Percentiles rank a stretch among this genome's conserved stretches.
phyloP scores from a whole-genome alignment of 2,329 filamentous ascomycete genomes.

The Fusarium decemcellulare region DNA sequence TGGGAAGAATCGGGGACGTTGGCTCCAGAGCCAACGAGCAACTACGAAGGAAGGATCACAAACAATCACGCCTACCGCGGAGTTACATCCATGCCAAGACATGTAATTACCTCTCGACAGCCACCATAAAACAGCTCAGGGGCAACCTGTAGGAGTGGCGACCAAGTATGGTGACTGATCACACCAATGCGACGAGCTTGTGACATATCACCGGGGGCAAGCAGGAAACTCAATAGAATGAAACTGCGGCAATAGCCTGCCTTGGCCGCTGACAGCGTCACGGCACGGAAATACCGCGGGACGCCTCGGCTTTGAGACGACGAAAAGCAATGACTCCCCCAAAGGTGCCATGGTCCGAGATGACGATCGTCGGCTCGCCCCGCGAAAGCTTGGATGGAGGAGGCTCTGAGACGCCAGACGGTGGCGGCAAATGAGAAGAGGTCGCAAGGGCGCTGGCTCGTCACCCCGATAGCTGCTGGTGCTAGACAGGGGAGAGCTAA shows the following conservation, averaged over 20 bases:
- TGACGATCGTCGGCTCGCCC: conserved; percentile 35
- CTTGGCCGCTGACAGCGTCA: conserved; percentile 2
- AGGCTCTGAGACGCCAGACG: conserved; percentile 10
- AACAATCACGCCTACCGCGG: background rate
- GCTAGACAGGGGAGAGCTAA: conserved; percentile 35
- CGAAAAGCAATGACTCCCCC: conserved; percentile 19
- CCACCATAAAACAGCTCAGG: background rate
- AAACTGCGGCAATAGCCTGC: background rate
- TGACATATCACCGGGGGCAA: background rate
- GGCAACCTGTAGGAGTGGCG: background rate
- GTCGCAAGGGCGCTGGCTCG: conserved; percentile 26
- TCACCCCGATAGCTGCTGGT: conserved; percentile 22
- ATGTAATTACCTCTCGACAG: background rate
- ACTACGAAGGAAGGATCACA: background rate
- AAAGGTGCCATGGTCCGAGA: conserved; percentile 30
- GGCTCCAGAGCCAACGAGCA: background rate
- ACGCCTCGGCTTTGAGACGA: conserved; percentile 8
- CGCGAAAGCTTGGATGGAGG: conserved; percentile 22
- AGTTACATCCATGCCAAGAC: background rate
- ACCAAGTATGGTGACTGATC: background rate
- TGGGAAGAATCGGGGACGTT: no score
- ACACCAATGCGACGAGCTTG: background rate
- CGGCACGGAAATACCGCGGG: conserved; percentile 12
- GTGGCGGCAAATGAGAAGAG: conserved; percentile 34
- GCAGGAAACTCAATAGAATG: background rate